Evolutionary conservation across 139 green algal genomes (phyloP), one percentile per base, ranked within the genome.

Genomic region (Limnomonas spitsbergensis): DNA sequence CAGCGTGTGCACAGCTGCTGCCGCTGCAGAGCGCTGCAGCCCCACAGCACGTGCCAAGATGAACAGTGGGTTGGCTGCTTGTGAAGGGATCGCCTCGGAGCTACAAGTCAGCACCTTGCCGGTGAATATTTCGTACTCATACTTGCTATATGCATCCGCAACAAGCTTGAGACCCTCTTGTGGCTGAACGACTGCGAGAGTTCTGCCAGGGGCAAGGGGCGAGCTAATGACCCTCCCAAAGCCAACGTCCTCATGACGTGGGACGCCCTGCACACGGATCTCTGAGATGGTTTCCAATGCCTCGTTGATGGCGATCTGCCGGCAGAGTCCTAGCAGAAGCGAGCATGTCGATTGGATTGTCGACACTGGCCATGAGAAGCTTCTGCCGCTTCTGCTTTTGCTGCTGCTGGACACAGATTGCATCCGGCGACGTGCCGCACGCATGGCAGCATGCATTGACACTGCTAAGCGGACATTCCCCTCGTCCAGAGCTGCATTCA

Each of bases 81-180:
- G 14, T 4, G 66, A 72, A 66, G 83, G 80, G 71, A 93, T 81
- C 27, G 88, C 83, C 53, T 97, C 93, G 0, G 86, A 93, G 6
- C 53, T 85, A 54, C 73, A 75, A n/a, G 61, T 77, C 14, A 87
- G 53, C 24, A 94, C 88, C 0, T 39, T 73, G 3, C 93, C 93
- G 1, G 83, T 91, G 80, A 95, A 95, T 4, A 97, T 75, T 78
- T 97, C 93, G 74, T 92, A 97, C 85, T 97, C 88, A 66, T 97
- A 97, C 26, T 81, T 73, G 1, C 82, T 78, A 53, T 73, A 88
- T 14, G 82, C 83, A 76, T 93, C 89, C 1, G 86, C 84, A 26
- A 94, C 90, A 29, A 88, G 76, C 83, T 93, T 95, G 53, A 69
- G 66, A 35, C 93, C 93, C 82, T 97, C 92, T 76, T 85, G 91